Evolutionary conservation across 1,284 basidiomycete species (phyloP).

Genomic region (Porodaedalea pini): DNA sequence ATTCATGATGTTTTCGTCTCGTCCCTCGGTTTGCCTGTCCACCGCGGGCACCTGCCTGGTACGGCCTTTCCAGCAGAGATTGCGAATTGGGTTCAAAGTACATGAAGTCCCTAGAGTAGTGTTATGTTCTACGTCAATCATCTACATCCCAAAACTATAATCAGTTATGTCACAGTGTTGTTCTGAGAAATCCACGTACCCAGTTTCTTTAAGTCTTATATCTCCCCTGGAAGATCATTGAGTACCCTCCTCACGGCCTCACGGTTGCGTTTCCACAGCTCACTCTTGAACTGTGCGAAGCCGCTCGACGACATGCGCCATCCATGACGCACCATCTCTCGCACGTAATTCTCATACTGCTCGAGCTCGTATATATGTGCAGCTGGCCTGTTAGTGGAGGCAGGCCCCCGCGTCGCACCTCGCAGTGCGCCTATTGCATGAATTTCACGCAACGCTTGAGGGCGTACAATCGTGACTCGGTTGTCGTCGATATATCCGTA

Average conservation of each 20-base stretch:
- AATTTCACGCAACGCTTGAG: constrained; percentile 37
- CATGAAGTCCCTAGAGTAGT: no score
- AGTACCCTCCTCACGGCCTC: constrained; percentile 7
- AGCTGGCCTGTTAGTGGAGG: not conserved
- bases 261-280: constrained; percentile 4
- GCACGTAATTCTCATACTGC: not conserved
- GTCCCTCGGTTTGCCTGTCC: no score
- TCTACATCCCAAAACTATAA: no score
- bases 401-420: constrained; percentile 19
- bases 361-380: not conserved
- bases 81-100: no score
- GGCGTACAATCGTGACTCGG: constrained; percentile 34
- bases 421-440: constrained; percentile 35
- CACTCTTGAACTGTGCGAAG: constrained; percentile 4
- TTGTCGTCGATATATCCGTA: constrained; percentile 38
- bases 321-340: not conserved
- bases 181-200: no score
- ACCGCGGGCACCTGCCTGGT: no score
- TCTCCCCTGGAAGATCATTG: constrained; percentile 10
- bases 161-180: no score
- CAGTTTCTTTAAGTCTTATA: no score
- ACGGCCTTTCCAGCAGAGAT: no score
- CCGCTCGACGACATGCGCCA: constrained; percentile 1
- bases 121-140: no score
- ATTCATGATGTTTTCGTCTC: no score